These are phyloP conservation scores for Melaleuca alternifolia DNA, from an alignment of 345 rosid species.

Conservation along the genomic window DNA sequence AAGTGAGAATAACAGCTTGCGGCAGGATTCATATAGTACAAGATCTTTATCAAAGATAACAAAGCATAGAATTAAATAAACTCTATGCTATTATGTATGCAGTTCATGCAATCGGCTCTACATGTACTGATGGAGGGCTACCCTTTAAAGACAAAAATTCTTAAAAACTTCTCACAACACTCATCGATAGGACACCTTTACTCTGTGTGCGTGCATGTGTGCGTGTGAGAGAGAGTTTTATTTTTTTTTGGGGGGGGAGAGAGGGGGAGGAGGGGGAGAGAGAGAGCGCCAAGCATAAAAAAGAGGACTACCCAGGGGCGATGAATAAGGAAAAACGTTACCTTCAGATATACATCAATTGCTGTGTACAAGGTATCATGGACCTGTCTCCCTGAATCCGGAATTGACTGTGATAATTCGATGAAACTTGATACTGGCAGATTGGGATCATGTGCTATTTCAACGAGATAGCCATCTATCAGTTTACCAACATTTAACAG, in stretches of 20 bases:
- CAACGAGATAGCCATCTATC: slow-evolving; percentile 60
- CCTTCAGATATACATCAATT: slow-evolving; percentile 73
- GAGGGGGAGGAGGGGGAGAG: neutral
- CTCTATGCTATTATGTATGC: no score
- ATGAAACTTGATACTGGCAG: slow-evolving; percentile 42
- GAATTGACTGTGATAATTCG: slow-evolving; percentile 43
- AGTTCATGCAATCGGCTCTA: no score
- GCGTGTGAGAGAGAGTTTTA: no score
- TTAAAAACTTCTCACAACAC: no score
- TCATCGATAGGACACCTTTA: no score
- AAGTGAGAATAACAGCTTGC: neutral
- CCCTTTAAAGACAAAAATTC: no score
- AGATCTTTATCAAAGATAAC: neutral
- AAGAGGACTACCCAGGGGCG: neutral
- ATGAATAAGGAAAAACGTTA: slow-evolving; percentile 1
- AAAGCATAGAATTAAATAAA: no score
- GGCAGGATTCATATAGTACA: neutral
- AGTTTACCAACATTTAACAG: slow-evolving; percentile 57
- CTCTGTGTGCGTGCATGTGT: no score
- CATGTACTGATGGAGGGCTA: no score
- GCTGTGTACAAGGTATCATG: slow-evolving; percentile 84
- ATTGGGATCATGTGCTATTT: slow-evolving; percentile 39
- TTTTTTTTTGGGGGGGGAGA: no score
- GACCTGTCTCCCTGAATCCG: slow-evolving; percentile 60
- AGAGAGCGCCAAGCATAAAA: neutral